Evolutionary conservation across 192 early-diverging fungal genomes (phyloP).

Genomic region (Podila verticillata): DNA sequence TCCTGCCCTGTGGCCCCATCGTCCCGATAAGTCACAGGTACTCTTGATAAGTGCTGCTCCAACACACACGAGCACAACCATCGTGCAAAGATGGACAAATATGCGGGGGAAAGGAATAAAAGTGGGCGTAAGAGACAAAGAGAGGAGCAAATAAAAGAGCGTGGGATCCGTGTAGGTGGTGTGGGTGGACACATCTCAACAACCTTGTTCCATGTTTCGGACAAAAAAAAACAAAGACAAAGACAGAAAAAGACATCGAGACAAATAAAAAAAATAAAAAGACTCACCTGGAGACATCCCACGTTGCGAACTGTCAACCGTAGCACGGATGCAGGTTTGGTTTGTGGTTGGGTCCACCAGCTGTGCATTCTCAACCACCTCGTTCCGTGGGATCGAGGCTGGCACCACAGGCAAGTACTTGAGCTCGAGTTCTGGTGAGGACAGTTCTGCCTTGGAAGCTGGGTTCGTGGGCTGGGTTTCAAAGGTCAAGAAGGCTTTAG

Average conservation of each 20-base stretch:
- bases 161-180: neutral
- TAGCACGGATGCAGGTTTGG: neutral
- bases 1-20: neutral
- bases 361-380: neutral
- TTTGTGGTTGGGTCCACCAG: neutral
- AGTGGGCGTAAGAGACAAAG: neutral
- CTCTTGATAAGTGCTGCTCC: no score
- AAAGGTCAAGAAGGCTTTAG: neutral
- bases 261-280: neutral
- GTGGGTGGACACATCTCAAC: neutral
- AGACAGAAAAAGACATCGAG: no score
- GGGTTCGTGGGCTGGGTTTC: neutral
- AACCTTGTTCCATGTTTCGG: neutral
- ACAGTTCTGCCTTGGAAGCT: neutral
- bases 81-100: neutral
- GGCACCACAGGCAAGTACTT: conserved; percentile 32
- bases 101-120: neutral
- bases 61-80: no score
- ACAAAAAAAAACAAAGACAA: neutral
- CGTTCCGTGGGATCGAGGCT: neutral
- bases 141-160: neutral
- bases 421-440: neutral
- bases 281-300: neutral
- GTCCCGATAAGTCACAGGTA: neutral
- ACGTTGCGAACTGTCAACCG: neutral